Evolutionary conservation across 1,284 basidiomycete species (phyloP), one percentile per base, ranked within the genome.

Genomic region (Violaceomyces palustris): DNA sequence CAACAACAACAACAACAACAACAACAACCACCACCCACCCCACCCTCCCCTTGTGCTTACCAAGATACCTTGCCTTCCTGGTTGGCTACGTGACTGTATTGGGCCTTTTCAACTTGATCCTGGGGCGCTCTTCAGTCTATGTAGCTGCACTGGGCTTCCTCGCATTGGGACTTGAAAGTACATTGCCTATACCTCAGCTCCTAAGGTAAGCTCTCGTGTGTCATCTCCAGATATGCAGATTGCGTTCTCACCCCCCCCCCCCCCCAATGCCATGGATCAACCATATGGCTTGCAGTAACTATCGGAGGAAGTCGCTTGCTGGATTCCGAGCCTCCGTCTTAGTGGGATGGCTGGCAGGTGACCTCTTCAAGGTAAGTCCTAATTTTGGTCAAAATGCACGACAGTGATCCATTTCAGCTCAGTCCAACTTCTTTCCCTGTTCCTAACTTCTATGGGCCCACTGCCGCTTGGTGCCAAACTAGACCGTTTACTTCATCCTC

Each of bases 241-340:
- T 37, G 51, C 52, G 39, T 40, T 21, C 21, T 28, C 21, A 11
- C 9, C 3, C 15, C 10, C 24, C 8, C 6, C 12, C 8, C 9
- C 9, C 34, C 6, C 8, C 34, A 14, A 15, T 39, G n/a, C 26
- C n/a, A 11, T 27, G 24, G n/a, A 32, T 8, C 31, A 8, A 7
- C 8, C 22, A 31, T 32, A 3, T 8, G 9, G 7, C 21, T 18
- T n/a, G 11, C 39, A 40, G 39, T 25, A 79, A 79, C 51, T 76
- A 89, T 84, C 63, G 87, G 85, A 64, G 83, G 60, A 81, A 81
- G 36, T 87, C 86, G 1, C 74, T 89, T 29, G 87, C 87, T 69
- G 88, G 88, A 10, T 90, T 91, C 75, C 80, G 87, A 28, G 78
- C 82, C 69, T 86, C 85, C 3, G 90, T 88, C 0, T 74, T 90